Base-by-base conservation (phyloP, 805 yeast species). In the Komagataella ulmi region DNA sequence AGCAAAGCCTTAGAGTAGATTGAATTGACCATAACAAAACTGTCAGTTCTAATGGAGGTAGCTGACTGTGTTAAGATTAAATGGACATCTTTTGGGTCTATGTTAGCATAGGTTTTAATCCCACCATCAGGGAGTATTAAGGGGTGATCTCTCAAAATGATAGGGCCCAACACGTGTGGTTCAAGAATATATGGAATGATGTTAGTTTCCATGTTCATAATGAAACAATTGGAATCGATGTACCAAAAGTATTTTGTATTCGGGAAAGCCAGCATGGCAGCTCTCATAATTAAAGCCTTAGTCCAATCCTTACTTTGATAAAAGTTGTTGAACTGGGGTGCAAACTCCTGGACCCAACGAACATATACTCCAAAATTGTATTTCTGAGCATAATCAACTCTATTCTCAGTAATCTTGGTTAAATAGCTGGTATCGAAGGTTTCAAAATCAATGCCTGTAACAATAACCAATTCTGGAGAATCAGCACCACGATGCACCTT, bases 191-290 rank as follows among this genome's bases (percentile, higher is more conserved):
- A 80, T 19, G 77, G 70, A 48, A 75, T 67, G 40, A 91, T 60
- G 54, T 86, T 79, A 45, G 83, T 70, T 50, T 76, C 76, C 53
- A 80, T 69, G 54, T 87, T 78, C 88, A 86, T 84, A 53, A 91
- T 81, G 50, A 88, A 66, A 0, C 91, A 80, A 59, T 83, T 80
- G 57, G 85, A 78, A 63, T 88, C 96, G 47, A 93, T 62, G 61
- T 81, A 90, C 93, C 97, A 87, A 61, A 90, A 83, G 73, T 88
- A 85, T 63, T 87, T 80, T n/a, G 97, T 85, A 49, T 82, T 72
- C 1, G 98, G 98, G 71, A 89, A 89, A 0, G 96, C 93, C 64
- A 78, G 79, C 83, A 91, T 81, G n/a, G 98, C 97, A 46, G 90
- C 93, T 54, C 95, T 76, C 62, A 88, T 64, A 45, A 82, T 64